Percentiles rank a stretch among this genome's conserved stretches.
Evolutionary conservation across 192 early-diverging fungal genomes (phyloP).

Genomic region (Coemansia sp.): DNA sequence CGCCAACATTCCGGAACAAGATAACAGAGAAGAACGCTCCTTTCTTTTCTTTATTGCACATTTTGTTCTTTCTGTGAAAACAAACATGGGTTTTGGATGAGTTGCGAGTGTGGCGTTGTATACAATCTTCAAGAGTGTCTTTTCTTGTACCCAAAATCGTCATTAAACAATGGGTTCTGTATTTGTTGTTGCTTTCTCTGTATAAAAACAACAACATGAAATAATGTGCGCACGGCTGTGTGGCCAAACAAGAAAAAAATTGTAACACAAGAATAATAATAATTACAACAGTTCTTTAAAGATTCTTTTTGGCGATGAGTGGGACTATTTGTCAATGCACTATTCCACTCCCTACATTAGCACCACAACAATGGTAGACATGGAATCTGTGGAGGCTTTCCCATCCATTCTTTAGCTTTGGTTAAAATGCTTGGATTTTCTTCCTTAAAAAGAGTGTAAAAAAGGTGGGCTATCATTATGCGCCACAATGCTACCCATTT

Average conservation of each 20-base stretch:
- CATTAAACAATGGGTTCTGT: background rate
- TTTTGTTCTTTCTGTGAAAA: background rate
- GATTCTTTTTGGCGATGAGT: background rate
- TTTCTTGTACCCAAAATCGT: background rate
- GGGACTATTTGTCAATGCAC: background rate
- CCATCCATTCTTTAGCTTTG: background rate
- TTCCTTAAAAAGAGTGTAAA: no score
- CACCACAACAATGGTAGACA: background rate
- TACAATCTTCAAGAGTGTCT: background rate
- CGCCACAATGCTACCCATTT: background rate
- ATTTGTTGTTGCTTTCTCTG: background rate
- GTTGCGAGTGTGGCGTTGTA: background rate
- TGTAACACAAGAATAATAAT: background rate
- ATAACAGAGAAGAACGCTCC: background rate
- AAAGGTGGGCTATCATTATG: background rate
- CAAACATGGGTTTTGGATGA: background rate
- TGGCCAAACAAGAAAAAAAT: background rate
- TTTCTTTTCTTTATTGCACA: background rate
- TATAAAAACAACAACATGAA: background rate
- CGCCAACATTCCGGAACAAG: background rate
- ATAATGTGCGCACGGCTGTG: conserved; percentile 2
- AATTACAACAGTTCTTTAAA: background rate
- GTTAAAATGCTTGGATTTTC: no score
- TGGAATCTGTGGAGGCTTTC: background rate
- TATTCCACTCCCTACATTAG: conserved; percentile 12